Conservation (phyloP, 306 rosid species). For the Cicer bijugum region DNA sequence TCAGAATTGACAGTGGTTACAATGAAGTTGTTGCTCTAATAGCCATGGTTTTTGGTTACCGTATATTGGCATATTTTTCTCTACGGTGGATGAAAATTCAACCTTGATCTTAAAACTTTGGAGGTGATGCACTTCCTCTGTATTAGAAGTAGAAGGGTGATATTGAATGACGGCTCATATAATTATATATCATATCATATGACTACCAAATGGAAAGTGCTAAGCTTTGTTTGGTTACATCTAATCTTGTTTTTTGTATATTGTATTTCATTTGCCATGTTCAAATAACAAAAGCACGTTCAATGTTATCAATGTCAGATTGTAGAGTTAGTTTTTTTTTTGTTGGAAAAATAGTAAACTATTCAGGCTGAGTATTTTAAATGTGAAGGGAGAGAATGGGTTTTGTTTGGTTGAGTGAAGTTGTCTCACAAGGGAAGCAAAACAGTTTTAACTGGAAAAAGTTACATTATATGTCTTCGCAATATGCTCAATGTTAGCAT, state of each 20-base stretch:
- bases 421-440: too few species aligned
- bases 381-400: too few species aligned
- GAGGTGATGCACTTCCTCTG: background rate
- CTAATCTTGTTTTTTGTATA: constrained; percentile 14
- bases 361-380: too few species aligned
- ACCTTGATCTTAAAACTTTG: too few species aligned
- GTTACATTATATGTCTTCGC: too few species aligned
- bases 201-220: constrained; percentile 6
- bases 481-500: too few species aligned
- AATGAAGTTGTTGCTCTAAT: constrained; percentile 71
- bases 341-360: too few species aligned
- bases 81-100: constrained; percentile 71
- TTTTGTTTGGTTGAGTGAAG: too few species aligned
- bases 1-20: constrained; percentile 60
- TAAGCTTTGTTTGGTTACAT: constrained; percentile 21
- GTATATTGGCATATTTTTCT: constrained; percentile 86
- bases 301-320: background rate
- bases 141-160: background rate
- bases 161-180: constrained; percentile 12
- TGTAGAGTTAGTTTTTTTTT: too few species aligned
- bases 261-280: constrained; percentile 8
- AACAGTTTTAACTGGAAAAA: too few species aligned
- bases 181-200: background rate
- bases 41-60: constrained; percentile 92
- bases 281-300: constrained; percentile 14